Evolutionary conservation across 1,284 basidiomycete species (phyloP), one percentile per base, ranked within the genome.

Genomic region (Amylostereum areolatum): DNA sequence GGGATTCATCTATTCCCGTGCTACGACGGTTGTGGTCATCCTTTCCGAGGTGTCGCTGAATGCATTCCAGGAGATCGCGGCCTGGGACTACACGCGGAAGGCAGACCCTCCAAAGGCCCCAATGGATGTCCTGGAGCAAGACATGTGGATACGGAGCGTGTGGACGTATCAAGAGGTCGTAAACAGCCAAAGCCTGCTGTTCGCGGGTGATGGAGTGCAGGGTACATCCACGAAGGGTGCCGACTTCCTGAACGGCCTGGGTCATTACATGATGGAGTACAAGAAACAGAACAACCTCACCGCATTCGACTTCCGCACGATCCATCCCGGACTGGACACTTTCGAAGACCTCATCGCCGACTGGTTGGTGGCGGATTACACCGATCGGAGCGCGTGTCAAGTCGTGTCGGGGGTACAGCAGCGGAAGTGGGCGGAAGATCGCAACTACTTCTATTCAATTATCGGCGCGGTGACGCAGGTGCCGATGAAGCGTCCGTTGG

Each of bases 111-210:
- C 54, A 18, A 30, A 44, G 28, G 52, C 39, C 3, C 39, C 52
- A 5, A 41, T 57, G 12, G 57, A 53, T 18, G 46, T 35, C 9
- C 46, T 62, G 40, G 57, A 62, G 31, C 37, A 46, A 25, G 57
- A 62, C 47, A 44, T 43, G 46, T 58, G 58, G 58, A 57, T 60
- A 32, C 52, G 53, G 9, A 60, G 56, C 45, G 56, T 59, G 7
- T 58, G 58, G 58, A 58, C 58, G 36, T 58, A 56, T 43, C 58
- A 61, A 45, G 58, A 58, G 46, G 46, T 59, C 30, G 53, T 55
- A 3, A 61, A 61, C 45, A 47, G 52, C 45, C 28, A 35, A 11
- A 18, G 9, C 18, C 39, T 56, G 30, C 52, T 43, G 43, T 53
- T 59, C 50, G 50, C 44, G 3, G 55, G 49, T 8, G 41, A 51